Evolutionary conservation across 768 basidiomycete genomes (phyloP), one percentile per base, ranked within the genome.

Genomic region (Rhizopogon sp.): DNA sequence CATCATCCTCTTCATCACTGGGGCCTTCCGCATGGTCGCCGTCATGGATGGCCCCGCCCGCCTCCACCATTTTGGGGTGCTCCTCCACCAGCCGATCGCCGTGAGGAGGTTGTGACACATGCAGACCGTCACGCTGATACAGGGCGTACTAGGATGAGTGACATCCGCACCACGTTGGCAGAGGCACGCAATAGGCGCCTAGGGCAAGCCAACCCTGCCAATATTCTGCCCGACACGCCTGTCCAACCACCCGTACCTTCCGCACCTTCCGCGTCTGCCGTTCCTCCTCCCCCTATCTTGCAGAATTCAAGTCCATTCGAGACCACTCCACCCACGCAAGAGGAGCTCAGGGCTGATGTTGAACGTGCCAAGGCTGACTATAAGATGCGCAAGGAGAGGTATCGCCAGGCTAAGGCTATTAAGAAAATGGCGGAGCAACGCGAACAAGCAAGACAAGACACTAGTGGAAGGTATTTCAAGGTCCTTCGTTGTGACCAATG

Each of bases 341-440:
- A 63, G 53, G 61, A 67, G 16, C 62, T 73, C 40, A 63, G 67
- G 31, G 63, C 58, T 29, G 74, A 80, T 31, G 78, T 90, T 3
- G 83, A 89, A 61, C 79, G 72, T 17, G 87, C 88, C 1, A 91
- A 88, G 60, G 74, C 73, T 28, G 69, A 71, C 22, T 91, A 91
- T 67, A 87, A 81, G 68, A 76, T 74, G 1, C 80, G 84, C 68
- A 91, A 91, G 63, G 87, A 88, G 61, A 74, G 73, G 22, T 88
- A 89, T 61, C 79, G 87, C 29, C 71, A 71, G 59, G 81, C 84
- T 51, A 77, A 81, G 51, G 80, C 83, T 46, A 71, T 72, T 25
- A 78, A 74, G 54, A 76, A 66, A 59, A 74, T 70, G 58, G 74
- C 72, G 54, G 69, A 68, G 52, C 71, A 70, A 45, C 63, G 60